Evolutionary conservation across 2,329 filamentous ascomycete species (phyloP), one percentile per base, ranked within the genome.

Genomic region (Penicillium sp.): DNA sequence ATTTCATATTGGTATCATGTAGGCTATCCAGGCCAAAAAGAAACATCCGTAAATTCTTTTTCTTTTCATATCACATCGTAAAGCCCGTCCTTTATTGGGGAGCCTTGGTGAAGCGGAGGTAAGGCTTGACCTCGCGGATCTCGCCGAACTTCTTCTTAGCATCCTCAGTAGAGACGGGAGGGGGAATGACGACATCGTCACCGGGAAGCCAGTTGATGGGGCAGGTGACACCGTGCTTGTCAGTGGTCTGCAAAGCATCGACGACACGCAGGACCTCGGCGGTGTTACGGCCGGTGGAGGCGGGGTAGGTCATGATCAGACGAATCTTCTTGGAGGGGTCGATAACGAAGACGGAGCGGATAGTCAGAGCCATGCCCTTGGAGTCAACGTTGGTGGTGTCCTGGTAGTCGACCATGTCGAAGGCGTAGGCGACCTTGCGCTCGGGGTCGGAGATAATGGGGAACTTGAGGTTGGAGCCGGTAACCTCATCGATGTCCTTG

Each of bases 281-380:
- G 55, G 85, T 84, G 79, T 90, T 91, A 68, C 87, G 84, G 73
- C 91, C 91, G 40, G 89, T 95, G 51, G 87, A 91, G 54, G 91
- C 90, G 38, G 91, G 91, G 79, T 95, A 96, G 68, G 88, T 85
- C 77, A 95, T 87, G 71, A 89, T 95, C 69, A 91, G 83, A 64
- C 91, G 86, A 75, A 95, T 93, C 72, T 86, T 92, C 84, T 95
- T 95, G 73, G 82, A 83, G 57, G 90, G 90, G 78, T 95, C 90
- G 72, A 95, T 93, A 75, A 95, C 80, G 80, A 95, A 95, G 68
- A 95, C 91, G 62, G 87, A 89, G 66, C 91, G 89, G 75, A 96
- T 95, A 63, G 91, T 95, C 76, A 95, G 92, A 49, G 90, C 54
- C 57, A 65, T 56, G 53, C 86, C 86, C 81, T 89, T 89, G 65